Evolutionary conservation across 306 rosid genomes (phyloP), one percentile per base, ranked within the genome.

Genomic region (Inga oerstediana): DNA sequence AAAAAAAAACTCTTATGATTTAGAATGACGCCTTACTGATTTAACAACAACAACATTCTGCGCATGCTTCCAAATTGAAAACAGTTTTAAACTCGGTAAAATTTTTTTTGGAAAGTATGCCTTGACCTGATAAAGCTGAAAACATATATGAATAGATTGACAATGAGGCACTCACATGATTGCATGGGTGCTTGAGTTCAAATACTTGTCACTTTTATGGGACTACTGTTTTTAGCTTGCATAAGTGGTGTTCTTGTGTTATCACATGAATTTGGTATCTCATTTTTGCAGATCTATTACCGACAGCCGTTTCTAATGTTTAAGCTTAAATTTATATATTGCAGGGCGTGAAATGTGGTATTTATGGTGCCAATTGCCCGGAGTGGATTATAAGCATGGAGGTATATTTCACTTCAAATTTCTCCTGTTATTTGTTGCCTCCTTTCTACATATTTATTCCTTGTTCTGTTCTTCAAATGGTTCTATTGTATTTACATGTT

Each of bases 351-450:
- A 93, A 88, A 85, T 96, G 99, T 73, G 99, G 99, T 74, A 93
- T 96, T 73, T 96, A 91, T 84, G 99, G 99, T 66, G 88, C 87
- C 80, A 96, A 96, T 81, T 78, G 86, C 69, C 48, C 97, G 15
- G 97, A 96, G 87, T 96, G 99, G 99, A 88, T 96, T 71, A 86
- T 96, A 79, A 93, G 98, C 94, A 92, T 93, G 99, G 89, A 96
- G 98, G 99, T 96, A 82, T 52, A 15, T 61, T 78, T 35, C 70
- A 51, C 77, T 79, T 81, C 45, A 10, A 39, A 43, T 72, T 80
- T 17, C 67, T 81, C 34, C 72, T 66, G 51, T 68, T 10, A 34
- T 75, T 48, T 45, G 45, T 22, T 76, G 20, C 14, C 77, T 30
- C 52, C 70, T 72, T 49, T 22, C 67, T 52, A 20, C 74, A 52